Conservation (phyloP, 176 grass and related monocot genomes). For the Triticum aestivum region DNA sequence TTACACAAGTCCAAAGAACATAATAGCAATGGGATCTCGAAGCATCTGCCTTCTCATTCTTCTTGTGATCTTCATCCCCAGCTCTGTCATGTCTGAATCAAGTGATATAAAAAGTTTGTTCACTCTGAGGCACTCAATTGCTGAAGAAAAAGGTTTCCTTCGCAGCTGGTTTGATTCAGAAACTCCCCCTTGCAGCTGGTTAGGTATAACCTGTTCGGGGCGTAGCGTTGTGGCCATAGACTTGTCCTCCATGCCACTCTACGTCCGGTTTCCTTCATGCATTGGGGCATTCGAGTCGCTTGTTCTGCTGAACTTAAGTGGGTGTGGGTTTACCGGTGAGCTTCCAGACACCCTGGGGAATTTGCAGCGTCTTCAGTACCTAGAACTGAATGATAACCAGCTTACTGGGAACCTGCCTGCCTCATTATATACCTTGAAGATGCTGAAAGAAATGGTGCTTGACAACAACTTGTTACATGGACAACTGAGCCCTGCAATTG, state of each 20-base stretch:
- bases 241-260: constrained; percentile 59
- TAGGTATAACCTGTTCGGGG: constrained; percentile 57
- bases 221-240: constrained; percentile 60
- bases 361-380: constrained; percentile 49
- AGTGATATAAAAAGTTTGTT: constrained; percentile 60
- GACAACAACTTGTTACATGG: constrained; percentile 61
- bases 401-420: constrained; percentile 61
- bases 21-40: constrained; percentile 19
- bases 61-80: constrained; percentile 36
- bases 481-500: constrained; percentile 54
- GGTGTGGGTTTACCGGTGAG: constrained; percentile 66
- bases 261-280: constrained; percentile 55
- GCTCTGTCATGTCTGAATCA: constrained; percentile 25
- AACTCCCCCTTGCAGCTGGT: constrained; percentile 76
- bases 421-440: constrained; percentile 54
- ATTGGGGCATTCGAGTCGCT: constrained; percentile 59
- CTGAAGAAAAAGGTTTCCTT: constrained; percentile 61
- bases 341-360: constrained; percentile 51
- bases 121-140: constrained; percentile 56
- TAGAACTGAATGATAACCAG: constrained; percentile 76
- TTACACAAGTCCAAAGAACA: constrained; percentile 38
- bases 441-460: constrained; percentile 61
- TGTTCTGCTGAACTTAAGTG: constrained; percentile 68
- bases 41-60: constrained; percentile 44
- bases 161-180: constrained; percentile 77